Conservation (phyloP, 768 basidiomycete species). For the Amanita exitialis region DNA sequence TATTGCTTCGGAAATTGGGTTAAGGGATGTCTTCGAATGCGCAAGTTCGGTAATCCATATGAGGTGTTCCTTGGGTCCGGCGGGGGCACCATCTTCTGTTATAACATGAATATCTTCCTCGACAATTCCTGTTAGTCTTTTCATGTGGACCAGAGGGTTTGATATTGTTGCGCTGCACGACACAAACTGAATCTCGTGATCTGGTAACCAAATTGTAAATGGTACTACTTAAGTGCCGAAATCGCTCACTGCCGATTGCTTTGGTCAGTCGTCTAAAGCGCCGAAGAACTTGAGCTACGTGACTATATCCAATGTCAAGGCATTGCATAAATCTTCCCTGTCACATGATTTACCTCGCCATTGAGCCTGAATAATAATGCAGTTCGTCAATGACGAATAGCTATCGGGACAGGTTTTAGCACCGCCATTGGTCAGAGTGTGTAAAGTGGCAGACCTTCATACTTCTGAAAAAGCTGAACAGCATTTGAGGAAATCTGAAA, state of each 20-base stretch:
- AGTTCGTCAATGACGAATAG: constrained; percentile 79
- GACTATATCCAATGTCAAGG: constrained; percentile 28
- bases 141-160: constrained; percentile 71
- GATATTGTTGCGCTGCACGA: constrained; percentile 86
- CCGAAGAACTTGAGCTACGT: constrained; percentile 72
- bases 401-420: constrained; percentile 13
- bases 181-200: constrained; percentile 50
- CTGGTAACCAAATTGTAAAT: constrained; percentile 21
- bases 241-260: constrained; percentile 63
- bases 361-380: constrained; percentile 74
- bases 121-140: constrained; percentile 59
- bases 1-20: constrained; percentile 60
- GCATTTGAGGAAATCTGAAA: constrained; percentile 4
- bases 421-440: neutral
- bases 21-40: constrained; percentile 38
- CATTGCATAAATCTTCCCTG: too few species aligned
- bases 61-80: constrained; percentile 70
- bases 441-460: constrained; percentile 34
- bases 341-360: constrained; percentile 52
- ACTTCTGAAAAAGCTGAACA: constrained; percentile 59
- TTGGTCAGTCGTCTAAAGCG: constrained; percentile 67
- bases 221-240: neutral
- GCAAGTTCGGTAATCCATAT: constrained; percentile 65
- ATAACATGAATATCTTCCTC: constrained; percentile 54
- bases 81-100: constrained; percentile 74